Percentiles rank a stretch among this genome's conserved stretches.
phyloP scores from a whole-genome alignment of 192 early-diverging fungal species.

The Rhizoclosmatium globosum region DNA sequence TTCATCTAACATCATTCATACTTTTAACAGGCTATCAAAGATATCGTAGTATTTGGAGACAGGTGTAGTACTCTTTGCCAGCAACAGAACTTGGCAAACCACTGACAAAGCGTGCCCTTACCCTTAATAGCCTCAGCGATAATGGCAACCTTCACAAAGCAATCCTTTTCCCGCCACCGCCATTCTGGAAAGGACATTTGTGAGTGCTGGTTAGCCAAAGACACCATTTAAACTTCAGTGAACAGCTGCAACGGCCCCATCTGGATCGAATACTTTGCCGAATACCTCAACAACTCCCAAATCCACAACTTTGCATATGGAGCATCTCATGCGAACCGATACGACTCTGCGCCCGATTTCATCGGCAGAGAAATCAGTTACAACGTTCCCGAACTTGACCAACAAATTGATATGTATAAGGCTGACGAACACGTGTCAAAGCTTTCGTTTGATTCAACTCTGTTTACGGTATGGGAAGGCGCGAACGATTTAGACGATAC shows the following conservation, averaged over 20 bases:
- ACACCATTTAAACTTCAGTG: neutral
- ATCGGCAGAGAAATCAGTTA: neutral
- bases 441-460: neutral
- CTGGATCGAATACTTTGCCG: constrained; percentile 54
- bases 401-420: neutral
- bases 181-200: neutral
- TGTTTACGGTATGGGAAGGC: constrained; percentile 17
- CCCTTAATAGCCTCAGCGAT: neutral
- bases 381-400: constrained; percentile 10
- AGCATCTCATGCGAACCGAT: constrained; percentile 45
- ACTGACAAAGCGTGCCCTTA: neutral
- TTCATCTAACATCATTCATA: neutral
- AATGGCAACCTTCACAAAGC: neutral
- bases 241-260: constrained; percentile 48
- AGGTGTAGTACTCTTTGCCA: neutral
- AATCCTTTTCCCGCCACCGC: neutral
- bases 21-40: neutral
- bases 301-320: constrained; percentile 56
- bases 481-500: constrained; percentile 21
- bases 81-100: neutral
- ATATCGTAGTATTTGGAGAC: neutral
- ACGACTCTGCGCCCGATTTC: neutral
- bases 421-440: neutral
- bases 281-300: neutral
- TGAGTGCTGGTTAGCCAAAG: neutral